Base-by-base conservation (phyloP, 192 early-diverging fungal species). In the Gamsiella multidivaricata region DNA sequence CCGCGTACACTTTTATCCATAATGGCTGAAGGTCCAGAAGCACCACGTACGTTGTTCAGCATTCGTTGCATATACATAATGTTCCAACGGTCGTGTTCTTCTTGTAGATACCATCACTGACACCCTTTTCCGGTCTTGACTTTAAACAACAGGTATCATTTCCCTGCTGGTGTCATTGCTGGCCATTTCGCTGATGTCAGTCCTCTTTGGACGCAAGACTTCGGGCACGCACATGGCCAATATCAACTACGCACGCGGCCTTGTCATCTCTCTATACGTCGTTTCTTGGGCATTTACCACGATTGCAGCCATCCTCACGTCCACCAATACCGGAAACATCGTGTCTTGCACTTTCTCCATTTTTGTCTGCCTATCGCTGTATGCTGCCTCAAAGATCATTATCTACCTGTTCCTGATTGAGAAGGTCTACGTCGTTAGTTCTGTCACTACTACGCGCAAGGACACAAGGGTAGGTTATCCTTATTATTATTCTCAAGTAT, bases 351-450 rank as follows among this genome's bases (percentile, higher is more conserved):
- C 76, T 2, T 41, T 82, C 22, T 75, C 73, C 26, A 70, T 79
- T 36, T 81, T 74, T 42, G 76, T 83, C 33, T 76, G 79, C 51
- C 62, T 81, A 6, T 68, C 80, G 20, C 39, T 85, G 1, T 79
- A 85, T 46, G 80, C 81, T 3, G 54, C 56, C 22, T 64, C 73
- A 54, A 85, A 85, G 54, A 68, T 85, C 20, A 53, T 82, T 4
- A 65, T 85, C 20, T 85, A 83, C 51, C 60, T 85, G 10, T 85
- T 83, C 51, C 82, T 85, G 51, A 83, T 81, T 28, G 84, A 85
- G 72, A 64, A 66, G 63, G 71, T 74, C 31, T 66, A 74, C 37
- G 63, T 74, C 23, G 71, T 74, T 5, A 65, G 61, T 22, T 64
- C 61, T 23, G 63, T 64, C 62, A 64, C 62, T 1, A 74, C 55